Evolutionary conservation across 129 eudicot species (phyloP).

Genomic region (Glebionis coronaria): DNA sequence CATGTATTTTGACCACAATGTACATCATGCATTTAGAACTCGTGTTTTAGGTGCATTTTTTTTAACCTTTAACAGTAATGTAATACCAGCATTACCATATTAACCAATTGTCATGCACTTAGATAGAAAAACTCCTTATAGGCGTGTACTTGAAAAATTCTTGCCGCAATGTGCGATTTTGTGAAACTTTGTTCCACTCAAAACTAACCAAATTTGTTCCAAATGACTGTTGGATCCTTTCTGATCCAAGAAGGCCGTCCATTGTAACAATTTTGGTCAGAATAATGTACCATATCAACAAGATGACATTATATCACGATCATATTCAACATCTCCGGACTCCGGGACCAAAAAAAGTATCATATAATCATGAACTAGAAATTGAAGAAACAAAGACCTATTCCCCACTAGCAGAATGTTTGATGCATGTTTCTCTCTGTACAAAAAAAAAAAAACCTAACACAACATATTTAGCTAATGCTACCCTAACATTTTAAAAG

Average conservation of each 20-base stretch:
- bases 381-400: slow-evolving; percentile 21
- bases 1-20: too few species aligned
- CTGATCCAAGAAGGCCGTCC: not conserved
- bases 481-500: slow-evolving; percentile 26
- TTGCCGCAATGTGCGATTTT: too few species aligned
- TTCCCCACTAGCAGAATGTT: slow-evolving; percentile 23
- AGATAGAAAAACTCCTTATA: too few species aligned
- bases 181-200: too few species aligned
- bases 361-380: not conserved
- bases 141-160: too few species aligned
- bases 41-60: too few species aligned
- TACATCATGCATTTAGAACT: too few species aligned
- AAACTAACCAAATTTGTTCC: not conserved
- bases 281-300: slow-evolving; percentile 12
- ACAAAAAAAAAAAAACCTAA: slow-evolving; percentile 31
- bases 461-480: slow-evolving; percentile 28
- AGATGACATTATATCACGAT: not conserved
- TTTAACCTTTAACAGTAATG: too few species aligned
- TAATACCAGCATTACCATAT: too few species aligned
- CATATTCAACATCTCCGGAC: slow-evolving; percentile 10
- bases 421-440: slow-evolving; percentile 24
- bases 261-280: not conserved
- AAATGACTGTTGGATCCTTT: not conserved
- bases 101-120: too few species aligned
- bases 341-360: slow-evolving; percentile 2